Evolutionary conservation across 148 eudicot species (phyloP), one percentile per base, ranked within the genome.

Genomic region (Amaranthus palmeri): DNA sequence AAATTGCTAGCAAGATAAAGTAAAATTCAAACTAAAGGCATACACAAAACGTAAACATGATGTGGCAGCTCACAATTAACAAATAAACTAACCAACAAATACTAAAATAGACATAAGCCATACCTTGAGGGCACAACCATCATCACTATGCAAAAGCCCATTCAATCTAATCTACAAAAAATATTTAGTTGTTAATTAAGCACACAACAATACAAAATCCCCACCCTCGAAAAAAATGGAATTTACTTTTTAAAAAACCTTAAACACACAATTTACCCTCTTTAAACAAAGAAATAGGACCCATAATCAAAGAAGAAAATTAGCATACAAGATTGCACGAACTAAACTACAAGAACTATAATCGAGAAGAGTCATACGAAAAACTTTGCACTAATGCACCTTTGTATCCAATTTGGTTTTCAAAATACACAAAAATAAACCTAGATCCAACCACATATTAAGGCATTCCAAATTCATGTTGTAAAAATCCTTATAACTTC

Each of bases 41-140:
- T 41, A 40, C n/a, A 61, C 54, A 65, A 50, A 48, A 18, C n/a
- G 49, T 17, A 4, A 45, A 46, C 36, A 47, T 64, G 40, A 64
- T 14, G 8, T 3, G 10, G 68, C 41, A 64, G 36, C 68, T 6
- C 10, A 62, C 4, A 8, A 50, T 6, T 47, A 47, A 10, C 9
- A 18, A 17, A 4, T 47, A 18, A 17, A 65, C 15, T n/a, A n/a
- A n/a, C 9, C 15, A 17, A 12, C 40, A 73, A 5, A 12, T 43
- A 57, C 41, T 12, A 43, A 71, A 65, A 3, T 18, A 17, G 18
- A 51, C 3, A 6, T 12, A 41, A 76, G 78, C 48, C 63, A 47
- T 65, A 93, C 98, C 98, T 91, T 95, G 51, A 95, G 71, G n/a
- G 97, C 97, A 54, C 96, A 89, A 43, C 89, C 89, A 84, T 91